phyloP scores from a whole-genome alignment of 306 rosid genomes.

The Prunus mongolica region DNA sequence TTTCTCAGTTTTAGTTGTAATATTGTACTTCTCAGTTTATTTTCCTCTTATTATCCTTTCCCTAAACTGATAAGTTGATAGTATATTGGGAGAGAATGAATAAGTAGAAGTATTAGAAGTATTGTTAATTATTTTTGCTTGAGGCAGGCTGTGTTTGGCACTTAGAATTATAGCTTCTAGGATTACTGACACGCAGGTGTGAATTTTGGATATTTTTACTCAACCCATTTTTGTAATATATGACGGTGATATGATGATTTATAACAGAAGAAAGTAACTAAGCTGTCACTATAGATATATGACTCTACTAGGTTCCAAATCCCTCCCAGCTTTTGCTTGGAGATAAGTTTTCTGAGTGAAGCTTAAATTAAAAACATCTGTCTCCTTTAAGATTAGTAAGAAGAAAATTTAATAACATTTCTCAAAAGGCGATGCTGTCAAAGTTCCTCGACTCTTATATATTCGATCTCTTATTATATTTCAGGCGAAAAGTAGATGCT shows the following conservation, averaged over 20 bases:
- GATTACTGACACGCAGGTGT: not conserved
- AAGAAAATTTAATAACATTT: not conserved
- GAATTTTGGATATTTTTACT: not conserved
- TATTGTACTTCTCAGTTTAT: not conserved
- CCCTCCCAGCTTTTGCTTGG: too few relatives aligned
- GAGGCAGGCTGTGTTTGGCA: not conserved
- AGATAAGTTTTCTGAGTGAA: not conserved
- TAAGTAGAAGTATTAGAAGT: not conserved
- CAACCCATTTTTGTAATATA: not conserved
- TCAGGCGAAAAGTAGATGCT: slow-evolving; percentile 54
- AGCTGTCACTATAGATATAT: not conserved
- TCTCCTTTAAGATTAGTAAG: not conserved
- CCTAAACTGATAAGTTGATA: not conserved
- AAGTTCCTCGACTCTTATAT: not conserved
- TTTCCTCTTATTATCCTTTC: not conserved
- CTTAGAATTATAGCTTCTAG: not conserved
- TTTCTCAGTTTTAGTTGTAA: not conserved
- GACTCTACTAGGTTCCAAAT: not conserved
- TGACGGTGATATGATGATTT: not conserved
- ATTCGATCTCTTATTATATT: slow-evolving; percentile 4
- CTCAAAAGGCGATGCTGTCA: not conserved
- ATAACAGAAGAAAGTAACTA: not conserved
- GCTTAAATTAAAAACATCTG: not conserved
- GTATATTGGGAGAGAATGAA: not conserved
- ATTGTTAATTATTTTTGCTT: not conserved